Evolutionary conservation across 176 grass and related monocot genomes (phyloP).

Genomic region (Zoysia pacifica): DNA sequence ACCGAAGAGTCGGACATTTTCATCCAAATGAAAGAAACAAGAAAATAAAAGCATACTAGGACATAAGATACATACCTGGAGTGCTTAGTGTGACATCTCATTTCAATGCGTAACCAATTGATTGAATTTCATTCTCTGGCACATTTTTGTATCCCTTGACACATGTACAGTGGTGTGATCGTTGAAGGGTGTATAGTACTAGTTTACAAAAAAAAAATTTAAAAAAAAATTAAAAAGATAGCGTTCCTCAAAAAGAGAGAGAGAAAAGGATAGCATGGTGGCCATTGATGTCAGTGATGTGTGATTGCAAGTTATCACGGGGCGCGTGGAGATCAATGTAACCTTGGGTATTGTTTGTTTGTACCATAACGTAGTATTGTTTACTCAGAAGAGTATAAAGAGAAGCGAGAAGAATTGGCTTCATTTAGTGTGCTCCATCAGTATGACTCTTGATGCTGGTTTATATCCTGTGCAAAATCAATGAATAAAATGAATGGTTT

Average conservation of each 20-base stretch:
- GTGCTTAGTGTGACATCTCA: not conserved
- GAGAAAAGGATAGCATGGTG: not conserved
- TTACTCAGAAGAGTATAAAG: slow-evolving; percentile 43
- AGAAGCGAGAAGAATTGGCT: slow-evolving; percentile 12
- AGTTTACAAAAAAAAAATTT: slow-evolving; percentile 33
- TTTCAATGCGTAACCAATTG: slow-evolving; percentile 31
- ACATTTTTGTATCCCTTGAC: slow-evolving; percentile 38
- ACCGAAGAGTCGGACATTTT: slow-evolving; percentile 47
- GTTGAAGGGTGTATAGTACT: slow-evolving; percentile 46
- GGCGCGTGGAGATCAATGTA: not conserved
- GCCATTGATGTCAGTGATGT: not conserved
- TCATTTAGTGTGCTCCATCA: not conserved
- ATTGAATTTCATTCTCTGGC: slow-evolving; percentile 35
- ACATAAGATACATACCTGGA: slow-evolving; percentile 21
- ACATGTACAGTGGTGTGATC: slow-evolving; percentile 56
- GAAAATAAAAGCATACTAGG: slow-evolving; percentile 31
- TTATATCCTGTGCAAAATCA: not conserved
- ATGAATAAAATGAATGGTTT: not conserved
- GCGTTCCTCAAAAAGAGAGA: not conserved
- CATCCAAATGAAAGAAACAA: slow-evolving; percentile 46
- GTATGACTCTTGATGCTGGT: not conserved
- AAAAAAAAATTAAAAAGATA: too few relatives aligned
- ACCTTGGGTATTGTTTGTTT: slow-evolving; percentile 28
- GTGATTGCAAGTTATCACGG: not conserved
- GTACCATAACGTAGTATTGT: slow-evolving; percentile 3